Evolutionary conservation across 2,329 filamentous ascomycete genomes (phyloP).

Genomic region (Ceratocystis huliohia): DNA sequence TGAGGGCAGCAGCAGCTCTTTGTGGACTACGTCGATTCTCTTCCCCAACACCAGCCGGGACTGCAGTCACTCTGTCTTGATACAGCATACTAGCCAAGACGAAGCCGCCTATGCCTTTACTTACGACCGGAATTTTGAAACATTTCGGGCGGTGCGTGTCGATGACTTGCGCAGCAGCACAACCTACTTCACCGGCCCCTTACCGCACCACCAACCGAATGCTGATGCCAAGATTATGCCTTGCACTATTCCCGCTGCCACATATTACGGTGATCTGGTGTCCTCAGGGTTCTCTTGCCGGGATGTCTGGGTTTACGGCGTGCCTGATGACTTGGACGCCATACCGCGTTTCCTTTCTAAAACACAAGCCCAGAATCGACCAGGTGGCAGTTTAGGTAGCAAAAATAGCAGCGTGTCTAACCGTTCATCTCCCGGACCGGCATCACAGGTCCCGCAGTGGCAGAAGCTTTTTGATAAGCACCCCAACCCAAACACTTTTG

Average conservation of each 20-base stretch:
- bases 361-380: conserved; percentile 23
- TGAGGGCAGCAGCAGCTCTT: conserved; percentile 54
- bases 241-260: conserved; percentile 55
- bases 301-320: conserved; percentile 66
- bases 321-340: conserved; percentile 60
- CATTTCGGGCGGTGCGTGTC: conserved; percentile 62
- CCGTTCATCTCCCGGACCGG: conserved; percentile 23
- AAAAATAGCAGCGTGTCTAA: conserved; percentile 29
- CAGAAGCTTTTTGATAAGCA: conserved; percentile 54
- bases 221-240: conserved; percentile 51
- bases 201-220: conserved; percentile 31
- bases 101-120: conserved; percentile 67
- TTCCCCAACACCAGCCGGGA: conserved; percentile 71
- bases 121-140: conserved; percentile 64
- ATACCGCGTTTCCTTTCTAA: conserved; percentile 32
- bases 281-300: conserved; percentile 60
- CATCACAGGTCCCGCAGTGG: conserved; percentile 47
- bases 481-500: conserved; percentile 60
- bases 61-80: conserved; percentile 62
- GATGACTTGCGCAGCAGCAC: conserved; percentile 64
- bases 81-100: conserved; percentile 47
- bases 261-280: conserved; percentile 57
- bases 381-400: conserved; percentile 22
- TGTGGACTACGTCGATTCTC: conserved; percentile 78
- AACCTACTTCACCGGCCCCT: conserved; percentile 64